Evolutionary conservation across 129 eudicot species (phyloP).

Genomic region (Arctium lappa): DNA sequence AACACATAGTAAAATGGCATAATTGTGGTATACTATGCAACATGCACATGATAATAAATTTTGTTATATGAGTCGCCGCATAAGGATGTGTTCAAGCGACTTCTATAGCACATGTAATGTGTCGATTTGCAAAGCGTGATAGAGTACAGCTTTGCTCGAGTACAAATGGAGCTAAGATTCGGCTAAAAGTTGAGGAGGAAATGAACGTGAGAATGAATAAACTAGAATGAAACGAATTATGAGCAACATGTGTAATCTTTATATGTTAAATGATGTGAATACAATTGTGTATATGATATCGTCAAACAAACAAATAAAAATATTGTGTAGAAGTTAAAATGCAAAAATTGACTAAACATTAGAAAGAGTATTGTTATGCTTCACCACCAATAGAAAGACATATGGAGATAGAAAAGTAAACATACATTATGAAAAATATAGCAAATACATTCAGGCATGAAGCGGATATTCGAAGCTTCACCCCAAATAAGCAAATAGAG

Average conservation of each 20-base stretch:
- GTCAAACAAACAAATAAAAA: neutral
- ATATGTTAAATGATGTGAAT: neutral
- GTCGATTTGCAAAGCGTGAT: neutral
- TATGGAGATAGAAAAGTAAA: neutral
- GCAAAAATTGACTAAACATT: neutral
- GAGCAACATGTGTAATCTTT: neutral
- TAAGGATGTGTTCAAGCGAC: neutral
- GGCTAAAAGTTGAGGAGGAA: neutral
- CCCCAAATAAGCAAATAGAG: conserved; percentile 99
- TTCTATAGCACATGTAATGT: neutral
- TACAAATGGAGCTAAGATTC: neutral
- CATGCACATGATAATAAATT: neutral
- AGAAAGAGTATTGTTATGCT: neutral
- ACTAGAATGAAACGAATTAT: neutral
- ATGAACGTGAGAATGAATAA: neutral
- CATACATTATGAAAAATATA: conserved; percentile 94
- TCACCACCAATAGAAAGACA: neutral
- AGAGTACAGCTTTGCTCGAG: neutral
- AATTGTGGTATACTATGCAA: neutral
- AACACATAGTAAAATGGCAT: neutral
- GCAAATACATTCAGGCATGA: conserved; percentile 99
- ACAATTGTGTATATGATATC: neutral
- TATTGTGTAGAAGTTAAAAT: neutral
- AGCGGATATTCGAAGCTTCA: conserved; percentile 98
- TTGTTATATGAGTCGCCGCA: neutral